Evolutionary conservation across 192 early-diverging fungal genomes (phyloP), one percentile per base, ranked within the genome.

Genomic region (Haplosporangium gracile): DNA sequence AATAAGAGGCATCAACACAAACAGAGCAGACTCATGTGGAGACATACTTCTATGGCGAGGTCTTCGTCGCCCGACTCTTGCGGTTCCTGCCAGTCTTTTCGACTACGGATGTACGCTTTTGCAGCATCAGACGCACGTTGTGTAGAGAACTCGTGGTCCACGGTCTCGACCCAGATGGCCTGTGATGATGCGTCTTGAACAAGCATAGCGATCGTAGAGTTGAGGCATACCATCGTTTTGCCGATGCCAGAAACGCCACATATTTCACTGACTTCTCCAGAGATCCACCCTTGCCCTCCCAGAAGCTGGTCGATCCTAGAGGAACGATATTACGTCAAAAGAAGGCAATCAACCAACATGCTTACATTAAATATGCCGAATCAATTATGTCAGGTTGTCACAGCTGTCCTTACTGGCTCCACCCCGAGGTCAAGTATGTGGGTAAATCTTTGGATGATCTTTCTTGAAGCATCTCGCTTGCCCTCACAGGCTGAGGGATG

Each of bases 101-200:
- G 80, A 20, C 34, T 63, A 7, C n/a, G 32, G 1, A 72, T 38
- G 4, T 47, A 43, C 1, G 69, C 36, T 8, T 47, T 70, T 0
- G 75, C 68, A 36, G 65, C 34, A 43, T 77, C 75, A 13, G 79
- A 81, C 0, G 72, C 45, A 0, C 75, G 74, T 57, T 81, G 78
- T 42, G 69, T 79, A 16, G 84, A 86, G 49, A 86, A 86, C 22
- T 60, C 75, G 26, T 76, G 65, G 32, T 80, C 60, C 13, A 69
- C 36, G 29, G 84, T 80, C 32, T 86, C 84, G 65, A 86, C 78
- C 84, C 84, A 86, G 40, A 81, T 71, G 0, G 75, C 84, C 13
- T 32, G 47, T 20, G 65, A 57, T 55, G 38, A 40, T 39, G 36
- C 38, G 51, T 80, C 63, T 38, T 38, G 18, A 0, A 81, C 38